These are phyloP conservation scores for Thermothelomyces thermophilus DNA, from an alignment of 2,329 filamentous ascomycete species.

Conservation along the genomic window DNA sequence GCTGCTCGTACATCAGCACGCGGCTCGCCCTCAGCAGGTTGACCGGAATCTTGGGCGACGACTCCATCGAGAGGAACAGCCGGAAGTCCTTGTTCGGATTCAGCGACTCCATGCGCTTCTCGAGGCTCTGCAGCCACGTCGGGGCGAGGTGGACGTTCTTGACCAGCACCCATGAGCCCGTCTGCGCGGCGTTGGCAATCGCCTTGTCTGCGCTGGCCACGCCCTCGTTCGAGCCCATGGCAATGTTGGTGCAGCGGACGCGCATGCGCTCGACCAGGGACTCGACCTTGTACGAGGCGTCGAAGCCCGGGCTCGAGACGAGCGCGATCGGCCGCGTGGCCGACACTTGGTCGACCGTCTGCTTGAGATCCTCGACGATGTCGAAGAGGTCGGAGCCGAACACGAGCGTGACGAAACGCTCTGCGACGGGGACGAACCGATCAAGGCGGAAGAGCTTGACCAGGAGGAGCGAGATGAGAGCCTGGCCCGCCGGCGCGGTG, in stretches of 20 bases:
- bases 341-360: slow-evolving; percentile 77
- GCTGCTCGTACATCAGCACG: slow-evolving; percentile 96
- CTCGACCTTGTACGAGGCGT: slow-evolving; percentile 98
- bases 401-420: slow-evolving; percentile 80
- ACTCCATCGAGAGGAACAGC: slow-evolving; percentile 96
- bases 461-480: slow-evolving; percentile 75
- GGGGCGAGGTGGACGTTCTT: slow-evolving; percentile 98
- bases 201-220: slow-evolving; percentile 91
- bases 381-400: slow-evolving; percentile 82
- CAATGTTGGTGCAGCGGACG: slow-evolving; percentile 88
- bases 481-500: slow-evolving; percentile 62
- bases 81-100: slow-evolving; percentile 92
- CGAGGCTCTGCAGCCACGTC: slow-evolving; percentile 91
- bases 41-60: slow-evolving; percentile 92
- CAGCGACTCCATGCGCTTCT: slow-evolving; percentile 92
- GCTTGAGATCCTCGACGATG: slow-evolving; percentile 74
- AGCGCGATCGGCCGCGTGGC: slow-evolving; percentile 82
- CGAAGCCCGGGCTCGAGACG: slow-evolving; percentile 92
- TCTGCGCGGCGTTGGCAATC: slow-evolving; percentile 83
- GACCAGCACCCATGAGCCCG: slow-evolving; percentile 91
- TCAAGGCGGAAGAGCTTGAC: slow-evolving; percentile 95
- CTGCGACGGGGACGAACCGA: slow-evolving; percentile 85
- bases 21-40: slow-evolving; percentile 89
- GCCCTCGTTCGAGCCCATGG: slow-evolving; percentile 97
- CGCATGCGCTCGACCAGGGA: slow-evolving; percentile 79